These are phyloP conservation scores for Oidiodendron maius DNA, from an alignment of 495 filamentous ascomycete genomes.

Conservation along the genomic window DNA sequence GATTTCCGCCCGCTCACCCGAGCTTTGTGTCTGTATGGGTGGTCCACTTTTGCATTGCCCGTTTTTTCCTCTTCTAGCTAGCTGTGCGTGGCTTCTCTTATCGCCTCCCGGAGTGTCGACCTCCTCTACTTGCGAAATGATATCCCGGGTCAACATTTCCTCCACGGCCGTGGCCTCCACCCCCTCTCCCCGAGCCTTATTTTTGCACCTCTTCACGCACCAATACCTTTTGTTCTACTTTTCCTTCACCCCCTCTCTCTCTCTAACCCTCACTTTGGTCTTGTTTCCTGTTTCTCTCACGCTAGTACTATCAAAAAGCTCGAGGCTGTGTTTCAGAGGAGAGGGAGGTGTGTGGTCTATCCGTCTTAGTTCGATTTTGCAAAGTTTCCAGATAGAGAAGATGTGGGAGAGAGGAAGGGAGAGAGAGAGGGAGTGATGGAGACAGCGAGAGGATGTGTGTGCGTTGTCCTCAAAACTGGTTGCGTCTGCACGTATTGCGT, in stretches of 20 bases:
- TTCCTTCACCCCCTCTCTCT: no score
- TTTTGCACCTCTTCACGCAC: no score
- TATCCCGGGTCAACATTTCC: no score
- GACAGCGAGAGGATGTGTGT: no score
- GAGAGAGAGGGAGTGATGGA: background rate
- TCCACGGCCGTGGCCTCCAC: no score
- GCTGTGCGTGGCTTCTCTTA: no score
- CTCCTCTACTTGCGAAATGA: no score
- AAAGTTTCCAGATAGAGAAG: conserved; percentile 1
- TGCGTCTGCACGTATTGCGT: conserved; percentile 9
- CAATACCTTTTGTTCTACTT: no score
- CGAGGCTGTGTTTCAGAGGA: conserved; percentile 15
- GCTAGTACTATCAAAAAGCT: conserved; percentile 22
- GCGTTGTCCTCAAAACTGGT: no score
- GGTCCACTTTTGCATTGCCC: conserved; percentile 23
- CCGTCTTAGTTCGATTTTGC: background rate
- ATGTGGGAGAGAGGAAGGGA: background rate
- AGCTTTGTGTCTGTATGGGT: conserved; percentile 24
- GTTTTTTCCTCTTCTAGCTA: conserved; percentile 15
- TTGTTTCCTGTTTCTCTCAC: conserved; percentile 21
- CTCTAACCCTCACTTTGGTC: conserved; percentile 8
- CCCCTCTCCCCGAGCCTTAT: no score
- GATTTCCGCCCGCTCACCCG: no score
- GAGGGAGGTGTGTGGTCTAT: conserved; percentile 3
- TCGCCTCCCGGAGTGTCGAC: no score